Evolutionary conservation across 2,329 filamentous ascomycete species (phyloP).

Genomic region (Tolypocladium paradoxum): DNA sequence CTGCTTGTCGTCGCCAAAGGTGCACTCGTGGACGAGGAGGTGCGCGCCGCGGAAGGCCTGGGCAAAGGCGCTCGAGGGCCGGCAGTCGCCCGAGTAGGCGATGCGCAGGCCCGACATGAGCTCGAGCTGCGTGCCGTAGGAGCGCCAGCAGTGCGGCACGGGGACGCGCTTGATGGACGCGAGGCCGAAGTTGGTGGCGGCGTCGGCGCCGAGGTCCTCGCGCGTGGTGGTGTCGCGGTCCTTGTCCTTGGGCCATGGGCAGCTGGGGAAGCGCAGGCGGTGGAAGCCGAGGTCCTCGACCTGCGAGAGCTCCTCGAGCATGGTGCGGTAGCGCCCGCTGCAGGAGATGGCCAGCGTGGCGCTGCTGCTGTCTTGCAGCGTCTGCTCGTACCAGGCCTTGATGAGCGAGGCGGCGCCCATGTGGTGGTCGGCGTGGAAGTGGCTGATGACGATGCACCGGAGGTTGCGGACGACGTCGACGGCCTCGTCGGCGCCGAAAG

Average conservation of each 20-base stretch:
- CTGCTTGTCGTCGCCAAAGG: conserved; percentile 77
- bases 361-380: conserved; percentile 19
- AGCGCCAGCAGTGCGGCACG: conserved; percentile 71
- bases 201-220: conserved; percentile 28
- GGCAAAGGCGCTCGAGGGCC: conserved; percentile 62
- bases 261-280: conserved; percentile 29
- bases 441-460: conserved; percentile 82
- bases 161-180: conserved; percentile 51
- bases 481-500: conserved; percentile 55
- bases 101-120: conserved; percentile 75
- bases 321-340: conserved; percentile 59
- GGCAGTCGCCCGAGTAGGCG: conserved; percentile 89
- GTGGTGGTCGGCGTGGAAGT: conserved; percentile 94
- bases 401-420: conserved; percentile 76
- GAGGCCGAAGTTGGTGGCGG: conserved; percentile 49
- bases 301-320: conserved; percentile 67
- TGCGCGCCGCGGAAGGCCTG: conserved; percentile 63
- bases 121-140: conserved; percentile 66
- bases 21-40: conserved; percentile 88
- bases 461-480: conserved; percentile 66
- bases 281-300: conserved; percentile 68
- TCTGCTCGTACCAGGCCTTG: conserved; percentile 62
- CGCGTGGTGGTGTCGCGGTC: conserved; percentile 21
- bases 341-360: conserved; percentile 56
- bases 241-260: conserved; percentile 7